Evolutionary conservation across 768 basidiomycete species (phyloP).

Genomic region (Lactarius quietus): DNA sequence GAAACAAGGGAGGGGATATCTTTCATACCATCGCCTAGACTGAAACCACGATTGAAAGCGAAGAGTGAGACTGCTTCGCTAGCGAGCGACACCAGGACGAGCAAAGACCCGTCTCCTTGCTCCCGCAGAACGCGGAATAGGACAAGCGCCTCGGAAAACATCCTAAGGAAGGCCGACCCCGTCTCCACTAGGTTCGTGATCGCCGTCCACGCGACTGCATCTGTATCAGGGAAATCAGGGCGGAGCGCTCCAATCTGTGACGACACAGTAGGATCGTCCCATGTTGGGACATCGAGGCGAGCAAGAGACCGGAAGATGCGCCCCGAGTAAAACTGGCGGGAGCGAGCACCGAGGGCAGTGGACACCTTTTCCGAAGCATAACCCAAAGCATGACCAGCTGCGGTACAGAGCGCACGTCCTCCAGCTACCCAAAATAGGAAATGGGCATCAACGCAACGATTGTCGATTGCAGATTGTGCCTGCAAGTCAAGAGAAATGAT

Average conservation of each 20-base stretch:
- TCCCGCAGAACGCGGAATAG: constrained; percentile 53
- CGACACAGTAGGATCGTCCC: constrained; percentile 61
- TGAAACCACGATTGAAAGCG: background rate
- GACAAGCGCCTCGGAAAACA: constrained; percentile 58
- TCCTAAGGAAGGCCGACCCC: constrained; percentile 43
- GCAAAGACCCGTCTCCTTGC: constrained; percentile 59
- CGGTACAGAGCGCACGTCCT: constrained; percentile 53
- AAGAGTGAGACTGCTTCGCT: constrained; percentile 46
- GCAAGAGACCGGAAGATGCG: constrained; percentile 65
- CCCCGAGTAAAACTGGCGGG: constrained; percentile 57
- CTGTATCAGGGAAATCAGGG: constrained; percentile 31
- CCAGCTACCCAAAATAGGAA: constrained; percentile 31
- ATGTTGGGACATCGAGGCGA: constrained; percentile 74
- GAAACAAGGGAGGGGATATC: background rate
- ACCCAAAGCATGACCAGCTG: constrained; percentile 44
- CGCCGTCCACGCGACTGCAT: constrained; percentile 59
- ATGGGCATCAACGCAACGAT: constrained; percentile 17
- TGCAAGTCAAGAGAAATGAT: background rate
- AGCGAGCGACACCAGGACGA: constrained; percentile 54
- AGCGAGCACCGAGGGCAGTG: constrained; percentile 52
- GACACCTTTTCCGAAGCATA: constrained; percentile 40
- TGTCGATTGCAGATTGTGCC: constrained; percentile 22
- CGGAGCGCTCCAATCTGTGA: constrained; percentile 60
- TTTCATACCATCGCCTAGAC: constrained; percentile 6
- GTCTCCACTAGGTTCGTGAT: constrained; percentile 43